A percentile compares a stretch with the other conserved stretches of the same genome.
Conservation (phyloP, 73 alveolate species). For the Tetrahymena thermophila region DNA sequence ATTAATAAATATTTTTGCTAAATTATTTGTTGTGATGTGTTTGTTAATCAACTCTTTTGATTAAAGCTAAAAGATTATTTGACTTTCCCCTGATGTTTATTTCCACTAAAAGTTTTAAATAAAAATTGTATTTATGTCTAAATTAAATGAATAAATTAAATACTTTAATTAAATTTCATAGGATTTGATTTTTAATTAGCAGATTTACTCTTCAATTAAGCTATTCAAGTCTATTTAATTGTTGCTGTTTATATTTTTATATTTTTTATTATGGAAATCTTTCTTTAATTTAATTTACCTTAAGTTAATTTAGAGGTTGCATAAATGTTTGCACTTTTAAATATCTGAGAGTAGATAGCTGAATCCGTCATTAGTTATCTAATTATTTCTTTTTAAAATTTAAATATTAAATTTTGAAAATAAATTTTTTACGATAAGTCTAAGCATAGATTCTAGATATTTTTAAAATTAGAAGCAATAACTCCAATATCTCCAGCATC, state of each 20-base stretch:
- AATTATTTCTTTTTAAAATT: not conserved
- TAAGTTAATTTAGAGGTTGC: not conserved
- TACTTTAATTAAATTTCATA: not conserved
- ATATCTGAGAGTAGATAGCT: not conserved
- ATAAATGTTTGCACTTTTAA: not conserved
- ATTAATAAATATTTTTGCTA: too few relatives aligned
- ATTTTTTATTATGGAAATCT: not conserved
- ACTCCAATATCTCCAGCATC: not conserved
- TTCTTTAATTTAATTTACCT: not conserved
- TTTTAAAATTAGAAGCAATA: not conserved
- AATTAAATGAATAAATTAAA: too few relatives aligned
- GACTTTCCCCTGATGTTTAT: too few relatives aligned
- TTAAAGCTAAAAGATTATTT: too few relatives aligned
- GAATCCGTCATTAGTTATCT: not conserved
- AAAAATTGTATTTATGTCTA: not conserved
- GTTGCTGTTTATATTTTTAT: not conserved
- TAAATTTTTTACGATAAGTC: not conserved
- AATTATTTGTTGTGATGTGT: too few relatives aligned
- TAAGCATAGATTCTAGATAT: not conserved
- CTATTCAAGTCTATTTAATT: not conserved
- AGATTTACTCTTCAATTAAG: not conserved
- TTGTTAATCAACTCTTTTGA: too few relatives aligned
- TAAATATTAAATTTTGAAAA: not conserved
- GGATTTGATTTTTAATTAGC: not conserved
- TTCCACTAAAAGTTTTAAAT: not conserved